Base-by-base conservation (phyloP, 2,329 filamentous ascomycete genomes). In the Alternaria atra region DNA sequence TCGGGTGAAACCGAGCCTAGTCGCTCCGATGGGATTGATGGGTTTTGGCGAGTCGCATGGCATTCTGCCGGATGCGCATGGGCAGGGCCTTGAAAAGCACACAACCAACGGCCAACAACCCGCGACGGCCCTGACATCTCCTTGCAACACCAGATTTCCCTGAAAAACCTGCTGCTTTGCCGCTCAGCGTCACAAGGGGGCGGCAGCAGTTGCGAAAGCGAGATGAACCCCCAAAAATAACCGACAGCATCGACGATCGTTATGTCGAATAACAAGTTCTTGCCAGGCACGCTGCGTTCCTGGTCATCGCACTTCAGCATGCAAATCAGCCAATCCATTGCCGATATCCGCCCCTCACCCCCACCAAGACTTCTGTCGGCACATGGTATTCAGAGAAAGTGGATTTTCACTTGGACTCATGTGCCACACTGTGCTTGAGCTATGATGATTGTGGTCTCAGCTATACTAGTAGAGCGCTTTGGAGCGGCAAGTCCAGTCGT, bases 1-100 rank as follows among this genome's bases (percentile, higher is more conserved):
- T 30, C 57, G 57, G 52, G 37, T 44, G 30, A 55, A 34, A 56
- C 44, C 37, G 44, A 55, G 39, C 57, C 57, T 60, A 56, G 52
- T 51, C 44, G 48, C 25, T 43, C 32, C 44, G 23, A 34, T 56
- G 57, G 46, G 30, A 34, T 40, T 25, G 9, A 60, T 60, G 52
- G 52, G 29, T 20, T 56, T 60, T 60, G 44, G 34, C 42, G 35
- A 46, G 23, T 46, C n/a, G 35, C 46, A 60, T 60, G 57, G 46
- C 23, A 60, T 56, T 60, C 27, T 60, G 52, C 39, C 52, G 46
- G 39, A 60, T 51, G 37, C 32, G 44, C 57, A 60, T 60, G 29
- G 44, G 12, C 44, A 51, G 23, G 42, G 52, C 37, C 39, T 42
- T 42, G 39, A 20, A 42, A 42, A 42, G 6, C 20, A 12, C 46